These are phyloP conservation scores for Penicillium malachiteum DNA, from an alignment of 495 filamentous ascomycete species.

Conservation along the genomic window DNA sequence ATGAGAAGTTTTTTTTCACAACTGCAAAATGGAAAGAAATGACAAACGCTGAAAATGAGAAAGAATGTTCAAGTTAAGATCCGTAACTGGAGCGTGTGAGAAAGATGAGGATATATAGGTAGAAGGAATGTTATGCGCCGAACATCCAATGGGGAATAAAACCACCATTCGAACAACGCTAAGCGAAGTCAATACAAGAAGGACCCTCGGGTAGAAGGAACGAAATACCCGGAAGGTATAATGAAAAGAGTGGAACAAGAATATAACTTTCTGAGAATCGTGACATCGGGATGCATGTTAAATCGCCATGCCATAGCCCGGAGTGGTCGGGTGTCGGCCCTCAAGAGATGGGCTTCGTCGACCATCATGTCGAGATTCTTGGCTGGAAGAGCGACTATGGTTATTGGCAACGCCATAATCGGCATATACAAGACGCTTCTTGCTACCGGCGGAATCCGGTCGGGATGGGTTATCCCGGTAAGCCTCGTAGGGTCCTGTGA, in stretches of 20 bases:
- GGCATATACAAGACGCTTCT: slow-evolving; percentile 41
- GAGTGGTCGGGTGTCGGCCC: slow-evolving; percentile 37
- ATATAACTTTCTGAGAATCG: slow-evolving; percentile 8
- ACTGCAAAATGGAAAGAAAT: not conserved
- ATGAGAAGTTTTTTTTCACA: slow-evolving; percentile 6
- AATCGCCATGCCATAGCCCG: slow-evolving; percentile 43
- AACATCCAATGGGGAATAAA: slow-evolving; percentile 5
- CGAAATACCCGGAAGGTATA: slow-evolving; percentile 15
- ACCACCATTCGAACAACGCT: not conserved
- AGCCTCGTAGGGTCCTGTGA: slow-evolving; percentile 41
- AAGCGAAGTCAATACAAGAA: not conserved
- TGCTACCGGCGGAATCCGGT: slow-evolving; percentile 35
- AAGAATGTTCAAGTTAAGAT: not conserved
- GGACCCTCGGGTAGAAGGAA: slow-evolving; percentile 12
- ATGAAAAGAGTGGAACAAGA: slow-evolving; percentile 16
- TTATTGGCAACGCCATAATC: slow-evolving; percentile 32
- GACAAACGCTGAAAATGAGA: slow-evolving; percentile 9
- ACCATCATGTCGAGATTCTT: slow-evolving; percentile 30
- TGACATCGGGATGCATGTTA: slow-evolving; percentile 18
- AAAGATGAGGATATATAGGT: slow-evolving; percentile 7
- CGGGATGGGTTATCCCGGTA: slow-evolving; percentile 42
- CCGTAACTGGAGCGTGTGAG: slow-evolving; percentile 1
- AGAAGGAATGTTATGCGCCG: slow-evolving; percentile 5
- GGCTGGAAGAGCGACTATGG: slow-evolving; percentile 39
- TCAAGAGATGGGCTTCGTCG: slow-evolving; percentile 32